These are phyloP conservation scores for Knufia fluminis DNA, from an alignment of 2,329 filamentous ascomycete genomes.

Conservation along the genomic window DNA sequence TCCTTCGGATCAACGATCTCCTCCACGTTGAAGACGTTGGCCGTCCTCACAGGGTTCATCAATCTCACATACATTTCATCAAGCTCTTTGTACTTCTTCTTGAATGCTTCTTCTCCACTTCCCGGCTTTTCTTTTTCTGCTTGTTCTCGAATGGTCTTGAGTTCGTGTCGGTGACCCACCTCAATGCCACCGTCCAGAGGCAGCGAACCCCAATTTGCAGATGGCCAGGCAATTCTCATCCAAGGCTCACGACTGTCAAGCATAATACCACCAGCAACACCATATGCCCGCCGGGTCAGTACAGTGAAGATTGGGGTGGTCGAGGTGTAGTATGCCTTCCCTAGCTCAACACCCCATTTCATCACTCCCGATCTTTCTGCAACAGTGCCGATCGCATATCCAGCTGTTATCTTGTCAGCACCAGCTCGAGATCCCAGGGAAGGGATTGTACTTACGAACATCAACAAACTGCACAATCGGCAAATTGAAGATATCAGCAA, in stretches of 20 bases:
- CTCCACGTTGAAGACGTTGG: constrained; percentile 55
- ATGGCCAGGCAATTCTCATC: constrained; percentile 55
- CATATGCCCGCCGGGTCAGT: constrained; percentile 52
- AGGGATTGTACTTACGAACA: constrained; percentile 35
- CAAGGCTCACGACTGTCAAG: constrained; percentile 52
- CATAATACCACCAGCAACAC: constrained; percentile 58
- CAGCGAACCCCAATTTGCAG: constrained; percentile 53
- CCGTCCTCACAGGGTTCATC: constrained; percentile 57
- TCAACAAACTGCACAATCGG: constrained; percentile 57
- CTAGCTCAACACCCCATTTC: constrained; percentile 54
- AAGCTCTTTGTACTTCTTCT: constrained; percentile 46
- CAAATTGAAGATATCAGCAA: constrained; percentile 57
- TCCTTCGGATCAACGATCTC: constrained; percentile 56
- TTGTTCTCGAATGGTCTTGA: constrained; percentile 40
- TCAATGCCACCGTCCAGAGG: constrained; percentile 58
- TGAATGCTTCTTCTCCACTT: constrained; percentile 43
- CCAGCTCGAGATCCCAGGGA: background rate
- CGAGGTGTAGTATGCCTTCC: constrained; percentile 53
- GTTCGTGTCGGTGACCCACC: constrained; percentile 52
- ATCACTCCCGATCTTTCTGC: constrained; percentile 56
- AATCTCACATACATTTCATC: constrained; percentile 51
- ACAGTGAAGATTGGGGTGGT: constrained; percentile 56
- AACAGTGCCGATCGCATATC: constrained; percentile 55
- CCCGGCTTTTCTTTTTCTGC: constrained; percentile 30
- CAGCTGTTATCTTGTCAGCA: constrained; percentile 30